phyloP scores from a whole-genome alignment of 1,139 yeast species.

The Eremothecium sinecaudum region DNA sequence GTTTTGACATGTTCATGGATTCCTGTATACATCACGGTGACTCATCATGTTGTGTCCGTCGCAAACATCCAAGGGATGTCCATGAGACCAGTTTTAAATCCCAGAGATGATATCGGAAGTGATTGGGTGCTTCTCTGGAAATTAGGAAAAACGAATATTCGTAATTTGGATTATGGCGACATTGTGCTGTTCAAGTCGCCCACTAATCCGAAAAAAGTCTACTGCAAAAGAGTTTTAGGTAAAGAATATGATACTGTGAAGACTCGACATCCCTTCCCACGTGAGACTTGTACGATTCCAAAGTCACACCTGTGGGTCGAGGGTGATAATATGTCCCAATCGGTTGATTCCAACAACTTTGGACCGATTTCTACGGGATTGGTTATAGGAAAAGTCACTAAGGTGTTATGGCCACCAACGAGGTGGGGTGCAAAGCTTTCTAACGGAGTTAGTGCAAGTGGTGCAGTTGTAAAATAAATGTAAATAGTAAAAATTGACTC shows the following conservation, averaged over 20 bases:
- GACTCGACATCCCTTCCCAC: constrained; percentile 60
- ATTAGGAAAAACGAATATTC: constrained; percentile 42
- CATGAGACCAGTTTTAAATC: constrained; percentile 87
- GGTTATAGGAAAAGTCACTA: constrained; percentile 61
- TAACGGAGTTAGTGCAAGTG: constrained; percentile 20
- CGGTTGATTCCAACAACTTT: constrained; percentile 73
- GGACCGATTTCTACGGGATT: constrained; percentile 80
- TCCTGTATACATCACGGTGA: constrained; percentile 63
- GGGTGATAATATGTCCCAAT: constrained; percentile 79
- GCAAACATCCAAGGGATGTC: constrained; percentile 75
- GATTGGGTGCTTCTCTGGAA: constrained; percentile 72
- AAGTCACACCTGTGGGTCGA: constrained; percentile 87
- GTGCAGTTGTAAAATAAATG: constrained; percentile 7
- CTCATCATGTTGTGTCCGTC: constrained; percentile 64
- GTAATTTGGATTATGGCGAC: constrained; percentile 51
- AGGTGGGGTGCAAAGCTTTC: constrained; percentile 38
- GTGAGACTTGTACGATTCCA: constrained; percentile 52
- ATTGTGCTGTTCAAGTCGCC: constrained; percentile 76
- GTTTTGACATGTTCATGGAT: constrained; percentile 48
- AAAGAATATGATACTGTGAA: constrained; percentile 57
- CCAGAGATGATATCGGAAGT: constrained; percentile 26
- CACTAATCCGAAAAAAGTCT: constrained; percentile 56
- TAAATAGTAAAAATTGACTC: no score
- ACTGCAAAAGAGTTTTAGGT: constrained; percentile 72
- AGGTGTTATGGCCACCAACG: constrained; percentile 57